These are phyloP conservation scores for Aureobasidium leucospermi DNA, from an alignment of 2,329 filamentous ascomycete species.

Conservation along the genomic window DNA sequence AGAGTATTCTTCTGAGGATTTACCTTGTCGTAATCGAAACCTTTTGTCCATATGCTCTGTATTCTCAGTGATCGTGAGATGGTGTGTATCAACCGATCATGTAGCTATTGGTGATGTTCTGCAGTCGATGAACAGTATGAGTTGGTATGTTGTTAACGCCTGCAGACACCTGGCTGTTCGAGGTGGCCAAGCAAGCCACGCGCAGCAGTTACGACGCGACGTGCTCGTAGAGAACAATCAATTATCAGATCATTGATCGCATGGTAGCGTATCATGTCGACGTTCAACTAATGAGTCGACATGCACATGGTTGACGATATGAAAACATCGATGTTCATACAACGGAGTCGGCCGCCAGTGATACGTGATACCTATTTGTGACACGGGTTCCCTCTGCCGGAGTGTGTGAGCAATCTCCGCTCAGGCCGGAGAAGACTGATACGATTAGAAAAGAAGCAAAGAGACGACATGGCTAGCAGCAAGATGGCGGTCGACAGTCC, in stretches of 20 bases:
- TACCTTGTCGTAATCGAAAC: not conserved
- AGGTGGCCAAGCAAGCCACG: too few relatives aligned
- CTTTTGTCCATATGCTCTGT: not conserved
- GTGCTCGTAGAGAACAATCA: too few relatives aligned
- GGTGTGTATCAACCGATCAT: too few relatives aligned
- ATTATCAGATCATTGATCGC: too few relatives aligned
- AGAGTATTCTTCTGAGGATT: not conserved
- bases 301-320: not conserved
- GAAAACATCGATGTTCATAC: not conserved
- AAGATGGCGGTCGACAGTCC: not conserved
- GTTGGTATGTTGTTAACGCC: too few relatives aligned
- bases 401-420: constrained; percentile 9
- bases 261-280: too few relatives aligned
- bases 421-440: constrained; percentile 3
- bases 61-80: not conserved
- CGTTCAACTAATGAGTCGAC: not conserved
- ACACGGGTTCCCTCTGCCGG: not conserved
- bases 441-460: not conserved
- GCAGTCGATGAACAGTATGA: too few relatives aligned
- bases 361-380: not conserved
- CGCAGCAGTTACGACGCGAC: too few relatives aligned
- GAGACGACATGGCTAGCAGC: not conserved
- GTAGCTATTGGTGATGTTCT: too few relatives aligned
- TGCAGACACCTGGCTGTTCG: too few relatives aligned
- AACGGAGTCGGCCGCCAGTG: not conserved